A percentile compares a stretch with the other conserved stretches of the same genome.
Evolutionary conservation across 2,329 filamentous ascomycete species (phyloP).

Genomic region (Cercospora brassicicola): DNA sequence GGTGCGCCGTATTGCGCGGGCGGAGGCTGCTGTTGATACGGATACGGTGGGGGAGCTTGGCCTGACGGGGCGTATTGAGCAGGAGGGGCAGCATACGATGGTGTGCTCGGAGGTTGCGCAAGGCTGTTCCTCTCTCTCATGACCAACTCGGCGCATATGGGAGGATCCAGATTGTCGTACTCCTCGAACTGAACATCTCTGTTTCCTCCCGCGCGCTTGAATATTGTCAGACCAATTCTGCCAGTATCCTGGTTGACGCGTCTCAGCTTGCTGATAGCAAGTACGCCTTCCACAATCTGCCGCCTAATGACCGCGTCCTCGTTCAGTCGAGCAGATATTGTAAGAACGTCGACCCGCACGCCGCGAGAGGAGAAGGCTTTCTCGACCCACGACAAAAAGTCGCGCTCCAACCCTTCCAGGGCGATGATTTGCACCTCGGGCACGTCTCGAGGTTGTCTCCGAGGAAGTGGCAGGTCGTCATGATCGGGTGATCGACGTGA

Average conservation of each 20-base stretch:
- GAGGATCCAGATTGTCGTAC: slow-evolving; percentile 78
- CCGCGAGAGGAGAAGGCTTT: slow-evolving; percentile 69
- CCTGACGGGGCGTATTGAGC: slow-evolving; percentile 30
- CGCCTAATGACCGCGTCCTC: slow-evolving; percentile 77
- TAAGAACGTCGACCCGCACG: slow-evolving; percentile 75
- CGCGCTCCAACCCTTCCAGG: slow-evolving; percentile 71
- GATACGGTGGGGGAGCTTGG: slow-evolving; percentile 32
- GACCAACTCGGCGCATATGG: slow-evolving; percentile 77
- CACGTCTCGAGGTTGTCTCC: slow-evolving; percentile 70
- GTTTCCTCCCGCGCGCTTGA: slow-evolving; percentile 73
- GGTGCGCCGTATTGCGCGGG: slow-evolving; percentile 33
- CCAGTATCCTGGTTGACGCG: slow-evolving; percentile 65
- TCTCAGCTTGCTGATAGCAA: slow-evolving; percentile 77
- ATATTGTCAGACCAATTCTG: slow-evolving; percentile 79
- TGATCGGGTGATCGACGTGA: slow-evolving; percentile 67
- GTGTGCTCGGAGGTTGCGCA: slow-evolving; percentile 33
- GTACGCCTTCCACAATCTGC: slow-evolving; percentile 84
- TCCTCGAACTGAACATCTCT: slow-evolving; percentile 81
- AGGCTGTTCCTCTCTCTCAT: slow-evolving; percentile 63
- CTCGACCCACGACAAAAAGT: slow-evolving; percentile 83
- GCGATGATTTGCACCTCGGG: slow-evolving; percentile 89
- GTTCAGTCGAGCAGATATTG: slow-evolving; percentile 72
- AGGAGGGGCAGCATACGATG: slow-evolving; percentile 30
- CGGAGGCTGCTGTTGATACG: slow-evolving; percentile 36
- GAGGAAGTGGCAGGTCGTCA: slow-evolving; percentile 68